Conservation (phyloP, 2,329 filamentous ascomycete genomes). For the Chaetomium olivaceum region DNA sequence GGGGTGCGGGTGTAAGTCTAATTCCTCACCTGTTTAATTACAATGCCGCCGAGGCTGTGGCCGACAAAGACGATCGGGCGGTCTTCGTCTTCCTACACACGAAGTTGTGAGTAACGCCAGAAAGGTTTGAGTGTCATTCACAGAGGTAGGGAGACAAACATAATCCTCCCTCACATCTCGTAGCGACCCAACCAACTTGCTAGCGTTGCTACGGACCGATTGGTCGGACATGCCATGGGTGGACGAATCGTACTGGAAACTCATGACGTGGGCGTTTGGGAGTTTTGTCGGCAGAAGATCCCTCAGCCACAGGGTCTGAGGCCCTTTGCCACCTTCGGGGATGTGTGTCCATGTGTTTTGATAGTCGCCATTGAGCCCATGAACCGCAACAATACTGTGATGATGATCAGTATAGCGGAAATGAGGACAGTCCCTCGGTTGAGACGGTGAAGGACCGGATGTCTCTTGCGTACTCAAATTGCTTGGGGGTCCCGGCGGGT, state of each 20-base stretch:
- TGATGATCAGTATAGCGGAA: background rate
- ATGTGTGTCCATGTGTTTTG: constrained; percentile 15
- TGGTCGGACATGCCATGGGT: background rate
- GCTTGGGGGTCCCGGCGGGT: background rate
- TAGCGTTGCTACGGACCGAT: background rate
- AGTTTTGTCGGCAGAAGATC: constrained; percentile 15
- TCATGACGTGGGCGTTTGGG: constrained; percentile 16
- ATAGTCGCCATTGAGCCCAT: constrained; percentile 22
- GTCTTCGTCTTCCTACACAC: background rate
- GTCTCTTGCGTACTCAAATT: background rate
- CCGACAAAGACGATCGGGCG: constrained; percentile 25
- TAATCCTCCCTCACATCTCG: background rate
- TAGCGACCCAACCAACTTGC: background rate
- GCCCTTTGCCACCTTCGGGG: background rate
- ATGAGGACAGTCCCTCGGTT: background rate
- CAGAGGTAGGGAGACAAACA: background rate
- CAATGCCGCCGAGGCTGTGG: constrained; percentile 27
- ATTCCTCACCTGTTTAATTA: constrained; percentile 25
- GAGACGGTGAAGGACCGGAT: background rate
- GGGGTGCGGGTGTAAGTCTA: too few relatives aligned
- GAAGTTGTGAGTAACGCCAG: background rate
- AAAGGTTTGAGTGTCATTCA: background rate
- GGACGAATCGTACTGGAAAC: constrained; percentile 20
- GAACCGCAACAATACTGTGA: constrained; percentile 24
- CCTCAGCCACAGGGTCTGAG: constrained; percentile 2